These are phyloP conservation scores for Canna indica DNA, from an alignment of 176 grass and related monocot genomes.

Conservation along the genomic window DNA sequence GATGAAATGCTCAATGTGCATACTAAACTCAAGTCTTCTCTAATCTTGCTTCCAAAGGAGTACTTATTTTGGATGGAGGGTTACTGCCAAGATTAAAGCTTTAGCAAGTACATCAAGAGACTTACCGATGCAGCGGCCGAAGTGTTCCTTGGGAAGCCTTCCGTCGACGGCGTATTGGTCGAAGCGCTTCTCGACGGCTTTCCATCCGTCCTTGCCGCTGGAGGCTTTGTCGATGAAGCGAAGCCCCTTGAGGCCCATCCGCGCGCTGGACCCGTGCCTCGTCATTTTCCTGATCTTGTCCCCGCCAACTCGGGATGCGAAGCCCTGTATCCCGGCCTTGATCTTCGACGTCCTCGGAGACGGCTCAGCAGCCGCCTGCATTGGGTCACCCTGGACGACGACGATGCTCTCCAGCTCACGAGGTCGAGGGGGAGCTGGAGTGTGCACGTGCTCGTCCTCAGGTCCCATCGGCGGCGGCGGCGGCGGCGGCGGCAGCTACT, in stretches of 20 bases:
- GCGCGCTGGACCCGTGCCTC: slow-evolving; percentile 71
- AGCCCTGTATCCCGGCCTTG: slow-evolving; percentile 37
- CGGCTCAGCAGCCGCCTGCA: background rate
- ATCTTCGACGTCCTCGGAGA: background rate
- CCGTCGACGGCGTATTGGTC: slow-evolving; percentile 50
- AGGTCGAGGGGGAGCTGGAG: background rate
- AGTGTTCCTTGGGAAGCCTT: slow-evolving; percentile 59
- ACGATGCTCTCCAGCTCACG: background rate
- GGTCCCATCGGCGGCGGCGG: background rate
- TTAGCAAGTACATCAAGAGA: background rate
- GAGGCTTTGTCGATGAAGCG: slow-evolving; percentile 88
- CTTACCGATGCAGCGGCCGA: slow-evolving; percentile 98
- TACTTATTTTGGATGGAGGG: background rate
- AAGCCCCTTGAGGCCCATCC: slow-evolving; percentile 53
- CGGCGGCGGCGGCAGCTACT: background rate
- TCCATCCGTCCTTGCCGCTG: slow-evolving; percentile 75
- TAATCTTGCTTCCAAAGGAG: too few relatives aligned
- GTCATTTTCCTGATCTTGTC: slow-evolving; percentile 23
- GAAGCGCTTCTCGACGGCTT: slow-evolving; percentile 75
- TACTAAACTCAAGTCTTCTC: background rate
- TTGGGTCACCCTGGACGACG: background rate
- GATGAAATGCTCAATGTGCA: background rate
- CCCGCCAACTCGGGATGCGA: slow-evolving; percentile 40
- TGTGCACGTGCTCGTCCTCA: background rate
- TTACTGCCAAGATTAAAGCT: background rate